Base-by-base conservation (phyloP, 2,329 filamentous ascomycete species). In the Chrysoporthe puriensis region DNA sequence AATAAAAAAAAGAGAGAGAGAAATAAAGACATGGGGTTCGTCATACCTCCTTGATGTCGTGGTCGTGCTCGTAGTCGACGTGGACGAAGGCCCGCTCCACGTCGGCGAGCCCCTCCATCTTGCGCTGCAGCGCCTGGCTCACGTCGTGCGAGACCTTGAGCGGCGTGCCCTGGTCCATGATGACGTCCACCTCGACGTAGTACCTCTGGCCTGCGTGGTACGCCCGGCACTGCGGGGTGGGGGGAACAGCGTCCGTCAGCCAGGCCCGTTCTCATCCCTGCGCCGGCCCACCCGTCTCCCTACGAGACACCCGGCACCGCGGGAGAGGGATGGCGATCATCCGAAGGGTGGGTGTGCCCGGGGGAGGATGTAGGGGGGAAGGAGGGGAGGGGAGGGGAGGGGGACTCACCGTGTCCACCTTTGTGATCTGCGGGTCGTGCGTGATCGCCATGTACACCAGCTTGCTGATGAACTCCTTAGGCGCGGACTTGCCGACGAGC, bases 121-220 rank as follows among this genome's bases (percentile, higher is more conserved):
- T 89, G 57, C 86, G 81, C 76, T 89, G 87, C 62, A 89, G 75
- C 11, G 82, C 81, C 74, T 89, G 86, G 32, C 84, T 84, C 36
- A 89, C 84, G 70, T 89, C 86, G 71, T 89, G 87, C 2, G 86
- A 86, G 63, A 88, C 78, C 68, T 82, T 84, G 36, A 89, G 78
- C 7, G 84, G 85, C 2, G 83, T 79, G 4, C 81, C 77, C 69
- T 84, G 84, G 72, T 87, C 83, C 80, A 89, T 86, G 62, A 89
- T 82, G 63, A 89, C 82, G 72, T 89, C 87, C 4, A 89, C 83
- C 71, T 89, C 87, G 21, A 88, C 87, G 71, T 88, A 89, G 71
- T 88, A 86, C 50, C 84, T 82, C 70, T 88, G 85, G 0, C 87
- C 87, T 0, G 86, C 85, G 72, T 89, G 86, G 73, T 89, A 89